Evolutionary conservation across 768 basidiomycete species (phyloP).

Genomic region (Porphyrellus cyaneotinctus): DNA sequence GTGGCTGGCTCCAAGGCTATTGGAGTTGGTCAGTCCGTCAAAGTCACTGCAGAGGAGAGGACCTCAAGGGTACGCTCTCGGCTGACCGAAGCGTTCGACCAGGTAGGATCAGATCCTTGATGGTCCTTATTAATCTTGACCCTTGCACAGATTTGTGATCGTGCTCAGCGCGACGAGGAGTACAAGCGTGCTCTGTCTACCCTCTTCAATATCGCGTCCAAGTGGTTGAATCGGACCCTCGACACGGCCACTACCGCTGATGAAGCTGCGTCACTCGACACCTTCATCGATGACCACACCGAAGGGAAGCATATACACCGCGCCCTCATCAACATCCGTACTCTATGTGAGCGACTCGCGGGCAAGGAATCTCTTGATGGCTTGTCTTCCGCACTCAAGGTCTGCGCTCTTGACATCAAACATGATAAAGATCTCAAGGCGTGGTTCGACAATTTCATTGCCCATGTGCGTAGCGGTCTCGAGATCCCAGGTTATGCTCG

Average conservation of each 20-base stretch:
- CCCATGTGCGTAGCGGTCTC: constrained; percentile 42
- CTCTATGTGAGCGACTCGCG: constrained; percentile 52
- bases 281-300: constrained; percentile 59
- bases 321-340: constrained; percentile 41
- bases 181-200: constrained; percentile 57
- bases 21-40: constrained; percentile 45
- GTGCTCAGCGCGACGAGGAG: constrained; percentile 56
- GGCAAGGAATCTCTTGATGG: constrained; percentile 46
- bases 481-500: constrained; percentile 50
- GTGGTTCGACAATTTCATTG: constrained; percentile 56
- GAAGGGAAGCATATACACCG: constrained; percentile 57
- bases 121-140: background rate
- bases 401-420: constrained; percentile 46
- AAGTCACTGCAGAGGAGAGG: constrained; percentile 41
- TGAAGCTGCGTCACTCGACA: constrained; percentile 43
- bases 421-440: constrained; percentile 48
- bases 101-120: constrained; percentile 33
- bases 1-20: constrained; percentile 54
- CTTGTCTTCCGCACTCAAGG: constrained; percentile 40
- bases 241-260: constrained; percentile 46
- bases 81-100: constrained; percentile 49
- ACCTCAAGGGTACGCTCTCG: constrained; percentile 39
- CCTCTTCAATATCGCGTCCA: constrained; percentile 52
- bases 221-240: constrained; percentile 51
- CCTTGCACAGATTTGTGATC: constrained; percentile 52